phyloP scores from a whole-genome alignment of 345 rosid genomes.

The Turritis glabra region DNA sequence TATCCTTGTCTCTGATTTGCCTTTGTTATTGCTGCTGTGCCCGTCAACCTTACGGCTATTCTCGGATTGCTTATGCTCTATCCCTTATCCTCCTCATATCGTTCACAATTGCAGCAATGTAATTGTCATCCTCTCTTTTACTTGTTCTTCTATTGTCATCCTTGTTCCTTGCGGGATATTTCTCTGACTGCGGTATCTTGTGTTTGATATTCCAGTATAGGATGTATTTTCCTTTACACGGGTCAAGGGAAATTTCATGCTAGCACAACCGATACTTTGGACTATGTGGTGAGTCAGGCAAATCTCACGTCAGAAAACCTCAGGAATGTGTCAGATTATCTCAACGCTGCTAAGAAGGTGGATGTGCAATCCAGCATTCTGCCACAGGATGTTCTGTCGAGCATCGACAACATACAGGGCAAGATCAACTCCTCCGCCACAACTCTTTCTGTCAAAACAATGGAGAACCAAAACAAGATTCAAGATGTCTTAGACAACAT shows the following conservation, averaged over 20 bases:
- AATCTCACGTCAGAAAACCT: slow-evolving; percentile 72
- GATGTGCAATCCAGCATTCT: slow-evolving; percentile 53
- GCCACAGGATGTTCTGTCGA: slow-evolving; percentile 46
- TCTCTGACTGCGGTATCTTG: neutral
- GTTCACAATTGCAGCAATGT: slow-evolving; percentile 90
- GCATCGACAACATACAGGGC: slow-evolving; percentile 55
- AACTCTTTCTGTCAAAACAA: slow-evolving; percentile 56
- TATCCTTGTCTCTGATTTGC: slow-evolving; percentile 55
- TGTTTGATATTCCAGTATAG: slow-evolving; percentile 53
- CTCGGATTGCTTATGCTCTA: slow-evolving; percentile 75
- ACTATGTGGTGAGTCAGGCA: slow-evolving; percentile 71
- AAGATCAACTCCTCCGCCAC: slow-evolving; percentile 71
- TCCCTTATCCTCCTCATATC: slow-evolving; percentile 75
- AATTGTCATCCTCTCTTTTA: slow-evolving; percentile 20
- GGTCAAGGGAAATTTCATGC: slow-evolving; percentile 85
- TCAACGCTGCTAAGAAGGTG: slow-evolving; percentile 59
- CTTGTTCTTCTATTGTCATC: neutral
- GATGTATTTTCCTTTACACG: slow-evolving; percentile 77
- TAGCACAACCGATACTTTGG: slow-evolving; percentile 65
- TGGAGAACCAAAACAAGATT: slow-evolving; percentile 60
- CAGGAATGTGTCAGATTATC: slow-evolving; percentile 79
- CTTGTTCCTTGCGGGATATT: neutral
- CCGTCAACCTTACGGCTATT: slow-evolving; percentile 73
- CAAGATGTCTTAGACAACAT: slow-evolving; percentile 56
- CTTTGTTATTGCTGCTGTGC: slow-evolving; percentile 76